These are phyloP conservation scores for Apophysomyces ossiformis DNA, from an alignment of 371 early-diverging fungal species.

Conservation along the genomic window DNA sequence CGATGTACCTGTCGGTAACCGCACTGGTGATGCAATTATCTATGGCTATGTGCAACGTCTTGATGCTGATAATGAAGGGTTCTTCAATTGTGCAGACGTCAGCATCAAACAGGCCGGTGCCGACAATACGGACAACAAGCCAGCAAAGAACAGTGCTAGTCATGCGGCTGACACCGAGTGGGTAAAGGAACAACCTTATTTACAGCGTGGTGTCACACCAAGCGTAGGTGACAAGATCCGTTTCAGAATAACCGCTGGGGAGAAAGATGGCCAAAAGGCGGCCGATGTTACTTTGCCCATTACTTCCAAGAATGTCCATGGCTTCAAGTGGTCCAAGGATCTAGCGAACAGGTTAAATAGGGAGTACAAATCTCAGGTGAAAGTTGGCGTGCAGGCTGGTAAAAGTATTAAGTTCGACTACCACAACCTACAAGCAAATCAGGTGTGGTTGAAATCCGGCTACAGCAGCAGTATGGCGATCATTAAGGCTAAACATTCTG, in stretches of 20 bases:
- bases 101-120: constrained; percentile 35
- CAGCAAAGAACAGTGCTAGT: constrained; percentile 35
- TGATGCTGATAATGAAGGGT: constrained; percentile 10
- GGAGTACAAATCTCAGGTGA: not conserved
- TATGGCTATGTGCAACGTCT: not conserved
- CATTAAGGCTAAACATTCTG: too few relatives aligned
- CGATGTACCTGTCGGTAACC: constrained; percentile 1
- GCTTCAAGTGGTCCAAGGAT: not conserved
- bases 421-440: not conserved
- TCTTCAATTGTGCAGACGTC: constrained; percentile 14
- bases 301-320: not conserved
- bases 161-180: constrained; percentile 74
- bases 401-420: not conserved
- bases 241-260: not conserved
- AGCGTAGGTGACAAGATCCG: constrained; percentile 70
- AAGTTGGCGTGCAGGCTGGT: not conserved
- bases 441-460: not conserved
- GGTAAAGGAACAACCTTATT: constrained; percentile 7
- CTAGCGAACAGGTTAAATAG: not conserved
- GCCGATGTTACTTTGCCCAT: not conserved
- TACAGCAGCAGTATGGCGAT: too few relatives aligned
- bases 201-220: constrained; percentile 39
- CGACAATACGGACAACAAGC: constrained; percentile 34
- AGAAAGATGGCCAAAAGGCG: not conserved
- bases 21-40: constrained; percentile 8